phyloP scores from a whole-genome alignment of 2,329 filamentous ascomycete genomes.

The Periconia sp. region DNA sequence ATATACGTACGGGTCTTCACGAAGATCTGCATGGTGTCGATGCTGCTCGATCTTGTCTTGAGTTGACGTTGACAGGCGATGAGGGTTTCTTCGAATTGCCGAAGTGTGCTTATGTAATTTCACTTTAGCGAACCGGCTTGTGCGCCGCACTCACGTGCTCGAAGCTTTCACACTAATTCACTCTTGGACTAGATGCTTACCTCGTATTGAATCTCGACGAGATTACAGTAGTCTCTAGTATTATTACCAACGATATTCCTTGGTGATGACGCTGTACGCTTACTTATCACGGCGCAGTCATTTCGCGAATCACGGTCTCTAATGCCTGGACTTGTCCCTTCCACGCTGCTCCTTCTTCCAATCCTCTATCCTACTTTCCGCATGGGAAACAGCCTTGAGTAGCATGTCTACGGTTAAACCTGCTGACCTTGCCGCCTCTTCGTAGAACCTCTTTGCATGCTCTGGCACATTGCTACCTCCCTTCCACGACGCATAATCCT shows the following conservation, averaged over 20 bases:
- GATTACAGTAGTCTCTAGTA: no score
- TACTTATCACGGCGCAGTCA: no score
- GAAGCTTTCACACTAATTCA: background rate
- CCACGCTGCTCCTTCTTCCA: conserved; percentile 26
- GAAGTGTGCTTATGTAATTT: conserved; percentile 23
- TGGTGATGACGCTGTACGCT: no score
- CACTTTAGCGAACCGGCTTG: conserved; percentile 17
- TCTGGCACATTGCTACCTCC: conserved; percentile 55
- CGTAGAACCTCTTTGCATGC: conserved; percentile 56
- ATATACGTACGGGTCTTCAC: conserved; percentile 84
- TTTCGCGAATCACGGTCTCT: no score
- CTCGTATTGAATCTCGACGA: no score
- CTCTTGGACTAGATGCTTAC: no score
- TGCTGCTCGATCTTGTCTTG: conserved; percentile 35
- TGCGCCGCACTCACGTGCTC: conserved; percentile 19
- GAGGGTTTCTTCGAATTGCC: conserved; percentile 23
- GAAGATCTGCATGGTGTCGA: conserved; percentile 65
- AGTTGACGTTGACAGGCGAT: conserved; percentile 28
- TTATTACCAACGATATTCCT: no score
- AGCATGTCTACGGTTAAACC: conserved; percentile 59
- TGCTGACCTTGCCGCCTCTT: conserved; percentile 56
- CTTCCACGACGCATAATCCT: conserved; percentile 57
- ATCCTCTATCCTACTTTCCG: conserved; percentile 49
- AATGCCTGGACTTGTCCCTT: no score
- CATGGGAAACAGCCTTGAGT: conserved; percentile 56